Percentiles rank a stretch among this genome's conserved stretches.
phyloP scores from a whole-genome alignment of 2,329 filamentous ascomycete genomes.

The Gliomastix tumulicola region DNA sequence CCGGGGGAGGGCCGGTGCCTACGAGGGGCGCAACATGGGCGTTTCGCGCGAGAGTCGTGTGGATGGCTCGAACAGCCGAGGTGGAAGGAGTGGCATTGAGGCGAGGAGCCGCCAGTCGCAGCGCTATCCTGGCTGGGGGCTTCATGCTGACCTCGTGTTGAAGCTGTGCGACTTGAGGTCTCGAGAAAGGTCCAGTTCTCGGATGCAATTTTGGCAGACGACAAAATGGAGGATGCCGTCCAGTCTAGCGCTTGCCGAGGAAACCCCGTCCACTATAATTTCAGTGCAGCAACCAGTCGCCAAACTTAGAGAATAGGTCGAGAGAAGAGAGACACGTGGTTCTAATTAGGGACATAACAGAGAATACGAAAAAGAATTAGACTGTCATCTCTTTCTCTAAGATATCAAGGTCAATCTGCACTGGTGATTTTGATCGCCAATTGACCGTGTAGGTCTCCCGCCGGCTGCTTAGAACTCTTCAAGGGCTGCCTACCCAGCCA shows the following conservation, averaged over 20 bases:
- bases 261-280: not conserved
- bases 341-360: too few relatives aligned
- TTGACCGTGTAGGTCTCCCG: too few relatives aligned
- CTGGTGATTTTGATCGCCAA: too few relatives aligned
- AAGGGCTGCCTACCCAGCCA: too few relatives aligned
- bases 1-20: conserved; percentile 52
- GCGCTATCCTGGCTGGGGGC: conserved; percentile 26
- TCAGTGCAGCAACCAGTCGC: too few relatives aligned
- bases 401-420: too few relatives aligned
- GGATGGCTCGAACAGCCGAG: conserved; percentile 18
- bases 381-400: too few relatives aligned
- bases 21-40: conserved; percentile 46
- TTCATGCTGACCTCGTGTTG: conserved; percentile 30
- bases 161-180: too few relatives aligned
- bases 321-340: too few relatives aligned
- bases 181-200: conserved; percentile 6
- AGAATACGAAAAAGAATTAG: too few relatives aligned
- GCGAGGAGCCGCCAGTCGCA: conserved; percentile 24
- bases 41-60: conserved; percentile 21
- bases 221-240: conserved; percentile 5
- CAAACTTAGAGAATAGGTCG: too few relatives aligned
- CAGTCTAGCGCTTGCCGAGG: not conserved
- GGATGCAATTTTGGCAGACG: conserved; percentile 4
- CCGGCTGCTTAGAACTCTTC: too few relatives aligned
- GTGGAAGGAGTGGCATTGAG: conserved; percentile 7